These are phyloP conservation scores for Borovskyia barvae DNA, from an alignment of 208 protist species.

Conservation along the genomic window DNA sequence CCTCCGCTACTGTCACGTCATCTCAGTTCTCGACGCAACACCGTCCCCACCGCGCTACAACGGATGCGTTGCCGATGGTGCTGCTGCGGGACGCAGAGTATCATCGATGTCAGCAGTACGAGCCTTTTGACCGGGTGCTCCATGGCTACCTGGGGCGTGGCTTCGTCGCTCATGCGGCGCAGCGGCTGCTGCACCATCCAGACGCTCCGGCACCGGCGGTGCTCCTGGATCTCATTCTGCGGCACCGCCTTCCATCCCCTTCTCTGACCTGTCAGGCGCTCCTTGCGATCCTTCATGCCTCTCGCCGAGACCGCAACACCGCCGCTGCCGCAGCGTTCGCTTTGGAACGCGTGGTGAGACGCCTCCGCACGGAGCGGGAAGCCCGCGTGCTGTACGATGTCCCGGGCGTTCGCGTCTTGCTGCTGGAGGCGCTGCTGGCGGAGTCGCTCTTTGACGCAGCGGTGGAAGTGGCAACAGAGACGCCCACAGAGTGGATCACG, in stretches of 20 bases:
- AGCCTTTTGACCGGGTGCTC: conserved; percentile 55
- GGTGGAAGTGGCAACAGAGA: conserved; percentile 39
- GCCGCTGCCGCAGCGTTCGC: conserved; percentile 14
- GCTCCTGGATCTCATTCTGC: conserved; percentile 48
- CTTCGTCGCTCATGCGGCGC: conserved; percentile 22
- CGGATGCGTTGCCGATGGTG: conserved; percentile 3
- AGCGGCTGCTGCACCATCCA: conserved; percentile 53
- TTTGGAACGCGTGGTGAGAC: conserved; percentile 11
- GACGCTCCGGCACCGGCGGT: conserved; percentile 59
- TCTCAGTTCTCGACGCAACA: neutral
- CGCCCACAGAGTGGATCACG: conserved; percentile 48
- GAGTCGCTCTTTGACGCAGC: conserved; percentile 43
- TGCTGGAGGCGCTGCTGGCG: conserved; percentile 48
- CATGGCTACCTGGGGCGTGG: conserved; percentile 63
- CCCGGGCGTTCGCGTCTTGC: conserved; percentile 35
- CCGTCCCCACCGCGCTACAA: neutral
- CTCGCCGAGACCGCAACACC: conserved; percentile 9
- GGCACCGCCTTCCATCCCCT: conserved; percentile 42
- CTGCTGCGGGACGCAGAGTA: conserved; percentile 9
- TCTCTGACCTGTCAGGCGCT: conserved; percentile 45
- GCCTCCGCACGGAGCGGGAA: conserved; percentile 1
- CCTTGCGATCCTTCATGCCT: conserved; percentile 19
- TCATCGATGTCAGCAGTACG: conserved; percentile 36
- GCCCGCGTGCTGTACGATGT: conserved; percentile 36
- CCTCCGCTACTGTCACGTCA: neutral